Conservation (phyloP, 2,329 filamentous ascomycete genomes). For the Thelonectria blattea region DNA sequence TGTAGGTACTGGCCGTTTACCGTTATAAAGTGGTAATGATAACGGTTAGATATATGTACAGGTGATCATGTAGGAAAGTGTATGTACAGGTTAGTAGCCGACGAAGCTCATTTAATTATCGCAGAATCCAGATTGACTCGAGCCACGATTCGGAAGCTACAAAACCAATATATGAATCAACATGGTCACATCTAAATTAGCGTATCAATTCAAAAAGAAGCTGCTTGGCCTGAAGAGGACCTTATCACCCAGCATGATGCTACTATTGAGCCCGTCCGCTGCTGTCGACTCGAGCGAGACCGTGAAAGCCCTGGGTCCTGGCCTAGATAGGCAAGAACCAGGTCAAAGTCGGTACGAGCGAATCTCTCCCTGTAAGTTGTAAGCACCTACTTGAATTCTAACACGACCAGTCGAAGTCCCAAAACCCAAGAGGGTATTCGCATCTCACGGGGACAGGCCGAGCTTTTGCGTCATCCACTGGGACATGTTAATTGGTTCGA, state of each 20-base stretch:
- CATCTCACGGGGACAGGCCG: conserved; percentile 87
- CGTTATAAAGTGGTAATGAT: not conserved
- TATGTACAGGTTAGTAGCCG: not conserved
- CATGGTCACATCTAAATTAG: conserved; percentile 62
- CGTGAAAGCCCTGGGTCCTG: conserved; percentile 84
- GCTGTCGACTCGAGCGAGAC: conserved; percentile 59
- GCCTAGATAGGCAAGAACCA: conserved; percentile 84
- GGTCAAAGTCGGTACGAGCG: conserved; percentile 65
- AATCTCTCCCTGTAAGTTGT: not conserved
- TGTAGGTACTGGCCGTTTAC: not conserved
- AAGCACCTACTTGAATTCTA: too few species aligned
- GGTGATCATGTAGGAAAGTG: too few species aligned
- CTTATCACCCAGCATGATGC: conserved; percentile 69
- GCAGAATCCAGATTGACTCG: too few species aligned
- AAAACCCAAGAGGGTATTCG: conserved; percentile 73
- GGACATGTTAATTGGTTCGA: conserved; percentile 82
- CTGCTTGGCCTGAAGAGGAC: conserved; percentile 68
- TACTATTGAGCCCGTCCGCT: conserved; percentile 65
- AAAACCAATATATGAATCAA: not conserved
- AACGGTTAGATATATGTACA: too few species aligned
- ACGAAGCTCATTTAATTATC: too few species aligned
- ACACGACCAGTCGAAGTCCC: conserved; percentile 61
- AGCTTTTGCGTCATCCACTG: conserved; percentile 82
- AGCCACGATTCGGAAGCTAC: not conserved
- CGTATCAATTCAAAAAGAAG: conserved; percentile 72